Percentiles rank a stretch among this genome's conserved stretches.
Conservation (phyloP, 2,329 filamentous ascomycete genomes). For the Exophiala xenobiotica region DNA sequence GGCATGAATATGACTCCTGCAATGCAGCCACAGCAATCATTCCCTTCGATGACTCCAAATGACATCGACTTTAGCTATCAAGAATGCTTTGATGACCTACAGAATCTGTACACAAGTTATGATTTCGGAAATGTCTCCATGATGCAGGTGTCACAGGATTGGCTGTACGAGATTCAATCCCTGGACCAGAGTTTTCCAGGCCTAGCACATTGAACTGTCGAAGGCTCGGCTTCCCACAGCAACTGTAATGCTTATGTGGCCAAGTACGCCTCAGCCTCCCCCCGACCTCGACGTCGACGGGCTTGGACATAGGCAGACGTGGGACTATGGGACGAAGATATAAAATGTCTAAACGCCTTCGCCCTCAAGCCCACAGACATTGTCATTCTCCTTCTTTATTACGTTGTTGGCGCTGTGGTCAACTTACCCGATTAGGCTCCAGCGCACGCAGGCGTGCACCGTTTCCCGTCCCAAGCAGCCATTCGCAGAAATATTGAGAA, state of each 20-base stretch:
- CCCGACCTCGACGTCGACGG: too few species aligned
- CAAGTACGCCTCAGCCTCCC: too few species aligned
- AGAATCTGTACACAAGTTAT: conserved; percentile 7
- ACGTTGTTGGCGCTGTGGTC: too few species aligned
- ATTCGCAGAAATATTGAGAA: too few species aligned
- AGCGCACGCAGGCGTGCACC: too few species aligned
- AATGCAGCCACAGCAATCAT: conserved; percentile 1
- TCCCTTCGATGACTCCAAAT: background rate
- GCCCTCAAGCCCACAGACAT: too few species aligned
- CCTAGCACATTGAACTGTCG: background rate
- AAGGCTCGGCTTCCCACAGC: too few species aligned
- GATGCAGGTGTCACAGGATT: conserved; percentile 28
- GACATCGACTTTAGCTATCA: conserved; percentile 6
- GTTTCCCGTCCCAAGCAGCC: too few species aligned
- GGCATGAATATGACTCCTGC: background rate
- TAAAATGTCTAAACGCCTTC: background rate
- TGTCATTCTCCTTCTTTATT: background rate
- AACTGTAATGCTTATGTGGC: too few species aligned
- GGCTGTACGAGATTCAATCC: conserved; percentile 7
- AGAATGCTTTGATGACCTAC: conserved; percentile 4
- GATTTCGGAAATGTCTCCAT: conserved; percentile 5
- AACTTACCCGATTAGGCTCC: too few species aligned
- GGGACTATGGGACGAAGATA: too few species aligned
- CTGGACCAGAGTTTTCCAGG: background rate
- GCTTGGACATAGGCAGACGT: too few species aligned